Conservation (phyloP, 306 rosid species). For the Rosa rugosa region DNA sequence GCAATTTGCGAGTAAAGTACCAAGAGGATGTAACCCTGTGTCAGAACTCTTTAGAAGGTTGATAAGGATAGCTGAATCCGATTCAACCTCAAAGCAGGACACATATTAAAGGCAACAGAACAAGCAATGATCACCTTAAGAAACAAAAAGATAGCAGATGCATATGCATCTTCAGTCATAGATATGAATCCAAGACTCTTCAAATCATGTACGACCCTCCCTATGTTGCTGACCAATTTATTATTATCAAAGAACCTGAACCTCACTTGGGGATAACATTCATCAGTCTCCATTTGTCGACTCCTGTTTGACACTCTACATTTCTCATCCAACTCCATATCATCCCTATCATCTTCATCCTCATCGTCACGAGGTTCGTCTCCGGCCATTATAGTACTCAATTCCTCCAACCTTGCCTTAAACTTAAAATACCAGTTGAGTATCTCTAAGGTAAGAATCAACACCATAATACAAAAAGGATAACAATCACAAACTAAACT, state of each 20-base stretch:
- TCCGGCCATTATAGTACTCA: conserved; percentile 70
- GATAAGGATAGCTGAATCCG: no score
- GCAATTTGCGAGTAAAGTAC: no score
- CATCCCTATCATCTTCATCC: conserved; percentile 46
- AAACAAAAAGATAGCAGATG: conserved; percentile 90
- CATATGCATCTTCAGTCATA: conserved; percentile 98
- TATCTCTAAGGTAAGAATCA: conserved; percentile 46
- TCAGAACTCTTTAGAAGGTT: no score
- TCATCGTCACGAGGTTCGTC: conserved; percentile 33
- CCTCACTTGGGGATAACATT: conserved; percentile 51
- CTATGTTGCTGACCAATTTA: conserved; percentile 76
- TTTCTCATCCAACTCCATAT: conserved; percentile 71
- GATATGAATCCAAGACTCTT: conserved; percentile 92
- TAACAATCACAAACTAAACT: conserved; percentile 6
- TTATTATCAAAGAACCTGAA: conserved; percentile 52
- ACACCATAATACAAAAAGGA: not conserved
- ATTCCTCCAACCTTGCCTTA: conserved; percentile 68
- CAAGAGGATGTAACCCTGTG: no score
- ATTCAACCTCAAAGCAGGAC: no score
- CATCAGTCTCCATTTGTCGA: conserved; percentile 76
- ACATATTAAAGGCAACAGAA: not conserved
- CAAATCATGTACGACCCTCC: conserved; percentile 84
- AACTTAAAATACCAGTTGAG: conserved; percentile 89
- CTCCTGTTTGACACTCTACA: conserved; percentile 44
- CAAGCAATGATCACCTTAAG: conserved; percentile 53